A percentile compares a stretch with the other conserved stretches of the same genome.
Conservation (phyloP, 2,329 filamentous ascomycete species). For the Thielaviopsis punctulata region DNA sequence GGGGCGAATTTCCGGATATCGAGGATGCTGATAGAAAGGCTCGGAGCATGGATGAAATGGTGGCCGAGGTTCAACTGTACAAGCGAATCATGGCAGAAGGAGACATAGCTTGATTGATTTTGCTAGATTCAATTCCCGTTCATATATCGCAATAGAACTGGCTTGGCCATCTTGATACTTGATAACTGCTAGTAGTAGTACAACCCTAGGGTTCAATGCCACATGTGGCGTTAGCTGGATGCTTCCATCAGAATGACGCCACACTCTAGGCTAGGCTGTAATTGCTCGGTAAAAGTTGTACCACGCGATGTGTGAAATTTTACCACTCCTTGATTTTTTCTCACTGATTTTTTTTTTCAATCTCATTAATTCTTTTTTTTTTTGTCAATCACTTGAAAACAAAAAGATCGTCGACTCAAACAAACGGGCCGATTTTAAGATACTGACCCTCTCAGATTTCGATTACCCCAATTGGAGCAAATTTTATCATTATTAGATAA, state of each 20-base stretch:
- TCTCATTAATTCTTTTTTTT: background rate
- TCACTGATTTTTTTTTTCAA: too few relatives aligned
- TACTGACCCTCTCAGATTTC: background rate
- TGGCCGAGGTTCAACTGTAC: conserved; percentile 54
- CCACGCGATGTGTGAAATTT: background rate
- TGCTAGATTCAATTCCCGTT: background rate
- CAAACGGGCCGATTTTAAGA: background rate
- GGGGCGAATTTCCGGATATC: conserved; percentile 46
- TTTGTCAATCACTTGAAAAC: background rate
- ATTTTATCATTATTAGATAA: background rate
- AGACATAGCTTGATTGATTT: background rate
- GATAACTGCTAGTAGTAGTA: too few relatives aligned
- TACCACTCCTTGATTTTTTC: background rate
- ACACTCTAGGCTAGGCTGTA: background rate
- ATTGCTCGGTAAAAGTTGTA: background rate
- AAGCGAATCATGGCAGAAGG: conserved; percentile 31
- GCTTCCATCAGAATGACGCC: background rate
- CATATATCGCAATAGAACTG: too few relatives aligned
- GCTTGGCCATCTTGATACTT: too few relatives aligned
- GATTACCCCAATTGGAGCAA: background rate
- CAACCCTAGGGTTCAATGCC: too few relatives aligned
- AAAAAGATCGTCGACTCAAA: background rate
- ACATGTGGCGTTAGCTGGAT: background rate
- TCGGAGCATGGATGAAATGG: conserved; percentile 60
- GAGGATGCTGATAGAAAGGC: conserved; percentile 54